These are phyloP conservation scores for Naganishia onofrii DNA, from an alignment of 768 basidiomycete genomes.

Conservation along the genomic window DNA sequence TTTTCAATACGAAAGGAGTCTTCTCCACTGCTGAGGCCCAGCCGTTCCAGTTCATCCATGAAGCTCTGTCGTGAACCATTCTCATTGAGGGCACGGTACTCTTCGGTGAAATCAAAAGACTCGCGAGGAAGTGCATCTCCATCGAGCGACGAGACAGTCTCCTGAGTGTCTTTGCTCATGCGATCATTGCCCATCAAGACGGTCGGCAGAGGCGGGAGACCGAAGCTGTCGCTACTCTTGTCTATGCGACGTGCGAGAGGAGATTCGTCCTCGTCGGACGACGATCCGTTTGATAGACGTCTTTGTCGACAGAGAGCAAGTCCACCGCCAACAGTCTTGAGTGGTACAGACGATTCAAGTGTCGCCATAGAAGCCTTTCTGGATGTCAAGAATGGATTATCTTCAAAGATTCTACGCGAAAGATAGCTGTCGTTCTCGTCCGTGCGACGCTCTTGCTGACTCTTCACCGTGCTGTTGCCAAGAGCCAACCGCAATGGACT, in stretches of 20 bases:
- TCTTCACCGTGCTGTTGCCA: conserved; percentile 5
- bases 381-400: not conserved
- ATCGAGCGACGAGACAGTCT: conserved; percentile 3
- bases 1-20: conserved; percentile 1
- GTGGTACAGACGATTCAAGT: not conserved
- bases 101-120: conserved; percentile 49
- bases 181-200: not conserved
- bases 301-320: not conserved
- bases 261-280: not conserved
- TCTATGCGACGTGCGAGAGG: not conserved
- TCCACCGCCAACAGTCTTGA: not conserved
- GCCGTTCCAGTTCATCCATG: conserved; percentile 38
- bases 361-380: not conserved
- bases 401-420: conserved; percentile 10
- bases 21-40: conserved; percentile 19
- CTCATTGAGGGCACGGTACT: conserved; percentile 42
- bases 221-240: not conserved
- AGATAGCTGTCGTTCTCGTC: conserved; percentile 40
- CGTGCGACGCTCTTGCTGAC: not conserved
- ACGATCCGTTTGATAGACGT: not conserved
- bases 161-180: not conserved
- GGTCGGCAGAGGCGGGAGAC: not conserved
- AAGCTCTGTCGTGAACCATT: conserved; percentile 42
- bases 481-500: conserved; percentile 38
- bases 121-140: conserved; percentile 32